Percentiles rank a stretch among this genome's conserved stretches.
Conservation (phyloP, 176 grass and related monocot species). For the Hordeum vulgare region MorexV3_pseudomolecules_assembly NC_058520.1:462284198-462284697, state of each 20-base stretch:
- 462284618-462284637: background rate
- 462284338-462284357: background rate
- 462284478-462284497: background rate
- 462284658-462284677: background rate
- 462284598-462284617: background rate
- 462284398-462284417: conserved; percentile 9
- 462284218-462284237: background rate
- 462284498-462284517: background rate
- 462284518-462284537: background rate
- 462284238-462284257: background rate
- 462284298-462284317: too few species aligned
- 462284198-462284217: background rate
- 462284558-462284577: conserved; percentile 2
- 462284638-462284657: background rate
- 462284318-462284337: background rate
- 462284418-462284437: background rate
- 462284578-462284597: conserved; percentile 1
- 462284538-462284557: background rate
- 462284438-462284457: background rate
- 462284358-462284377: background rate
- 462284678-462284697: background rate
- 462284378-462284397: background rate
- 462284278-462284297: too few species aligned
- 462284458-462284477: background rate
- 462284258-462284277: too few species aligned